These are phyloP conservation scores for Diaporthe eres DNA, from an alignment of 2,329 filamentous ascomycete genomes.

Conservation along the genomic window DNA sequence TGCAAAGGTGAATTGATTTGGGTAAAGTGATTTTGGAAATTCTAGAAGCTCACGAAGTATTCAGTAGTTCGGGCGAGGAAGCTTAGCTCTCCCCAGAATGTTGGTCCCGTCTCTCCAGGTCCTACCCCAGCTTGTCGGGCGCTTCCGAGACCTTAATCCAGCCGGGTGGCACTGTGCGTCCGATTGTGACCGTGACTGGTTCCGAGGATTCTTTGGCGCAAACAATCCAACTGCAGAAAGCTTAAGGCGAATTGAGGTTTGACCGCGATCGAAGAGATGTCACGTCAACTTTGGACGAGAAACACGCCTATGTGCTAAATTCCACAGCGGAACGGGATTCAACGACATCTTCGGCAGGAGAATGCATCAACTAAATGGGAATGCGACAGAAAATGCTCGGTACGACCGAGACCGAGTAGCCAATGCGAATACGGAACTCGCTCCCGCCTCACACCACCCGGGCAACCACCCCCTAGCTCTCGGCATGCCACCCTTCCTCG, in stretches of 20 bases:
- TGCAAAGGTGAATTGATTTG: background rate
- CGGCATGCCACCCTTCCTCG: background rate
- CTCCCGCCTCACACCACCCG: conserved; percentile 4
- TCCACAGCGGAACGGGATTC: background rate
- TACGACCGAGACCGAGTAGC: conserved; percentile 6
- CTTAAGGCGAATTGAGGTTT: background rate
- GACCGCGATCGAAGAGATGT: background rate
- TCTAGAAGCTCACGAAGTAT: background rate
- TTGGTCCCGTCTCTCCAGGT: conserved; percentile 2
- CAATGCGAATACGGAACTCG: conserved; percentile 27
- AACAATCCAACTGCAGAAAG: background rate
- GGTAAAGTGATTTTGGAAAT: too few species aligned
- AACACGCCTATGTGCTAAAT: background rate
- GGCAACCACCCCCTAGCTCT: background rate
- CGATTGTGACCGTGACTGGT: background rate
- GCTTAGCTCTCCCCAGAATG: background rate
- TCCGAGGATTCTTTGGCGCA: background rate
- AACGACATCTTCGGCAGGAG: background rate
- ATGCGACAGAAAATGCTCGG: background rate
- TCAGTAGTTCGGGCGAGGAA: background rate
- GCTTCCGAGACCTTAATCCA: conserved; percentile 22
- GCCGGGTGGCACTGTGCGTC: background rate
- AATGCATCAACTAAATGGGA: conserved; percentile 12
- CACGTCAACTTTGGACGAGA: conserved; percentile 7
- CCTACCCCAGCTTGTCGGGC: conserved; percentile 9